phyloP scores from a whole-genome alignment of 768 basidiomycete species.

The Tricholoma hemisulphureum region DNA sequence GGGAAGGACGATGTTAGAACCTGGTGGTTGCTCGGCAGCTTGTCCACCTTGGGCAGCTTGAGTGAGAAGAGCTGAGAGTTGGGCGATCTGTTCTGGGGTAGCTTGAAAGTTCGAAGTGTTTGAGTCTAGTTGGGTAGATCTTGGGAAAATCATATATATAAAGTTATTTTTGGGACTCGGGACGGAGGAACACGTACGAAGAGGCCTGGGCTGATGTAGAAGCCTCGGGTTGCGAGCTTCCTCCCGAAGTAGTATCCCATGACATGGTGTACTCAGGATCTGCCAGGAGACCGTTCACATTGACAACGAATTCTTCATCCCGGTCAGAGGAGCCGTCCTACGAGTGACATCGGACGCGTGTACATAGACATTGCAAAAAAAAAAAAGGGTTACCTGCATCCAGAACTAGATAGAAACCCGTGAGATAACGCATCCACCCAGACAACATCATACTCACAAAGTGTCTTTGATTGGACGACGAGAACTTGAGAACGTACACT shows the following conservation, averaged over 20 bases:
- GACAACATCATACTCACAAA: slow-evolving; percentile 59
- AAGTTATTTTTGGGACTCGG: background rate
- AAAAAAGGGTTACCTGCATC: slow-evolving; percentile 64
- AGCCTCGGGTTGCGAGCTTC: slow-evolving; percentile 38
- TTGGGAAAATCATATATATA: slow-evolving; percentile 1
- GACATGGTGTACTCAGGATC: slow-evolving; percentile 62
- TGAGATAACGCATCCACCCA: background rate
- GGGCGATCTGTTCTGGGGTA: slow-evolving; percentile 67
- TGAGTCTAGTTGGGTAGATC: slow-evolving; percentile 16
- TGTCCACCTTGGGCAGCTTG: slow-evolving; percentile 32
- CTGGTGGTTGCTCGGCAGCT: slow-evolving; percentile 29
- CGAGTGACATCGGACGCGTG: background rate
- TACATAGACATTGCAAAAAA: background rate
- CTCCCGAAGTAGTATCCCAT: slow-evolving; percentile 46
- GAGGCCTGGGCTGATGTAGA: slow-evolving; percentile 45
- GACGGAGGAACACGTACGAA: slow-evolving; percentile 25
- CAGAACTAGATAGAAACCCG: slow-evolving; percentile 59
- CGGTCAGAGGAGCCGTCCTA: slow-evolving; percentile 67
- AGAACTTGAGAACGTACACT: slow-evolving; percentile 88
- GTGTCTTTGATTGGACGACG: slow-evolving; percentile 83
- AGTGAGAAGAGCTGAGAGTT: slow-evolving; percentile 53
- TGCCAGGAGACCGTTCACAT: slow-evolving; percentile 67
- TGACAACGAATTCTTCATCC: slow-evolving; percentile 71
- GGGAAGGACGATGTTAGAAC: slow-evolving; percentile 14
- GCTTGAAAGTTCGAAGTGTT: slow-evolving; percentile 33